A percentile compares a stretch with the other conserved stretches of the same genome.
Evolutionary conservation across 108 stramenopile genomes (phyloP).

Genomic region (Aurantiochytrium sp.): DNA sequence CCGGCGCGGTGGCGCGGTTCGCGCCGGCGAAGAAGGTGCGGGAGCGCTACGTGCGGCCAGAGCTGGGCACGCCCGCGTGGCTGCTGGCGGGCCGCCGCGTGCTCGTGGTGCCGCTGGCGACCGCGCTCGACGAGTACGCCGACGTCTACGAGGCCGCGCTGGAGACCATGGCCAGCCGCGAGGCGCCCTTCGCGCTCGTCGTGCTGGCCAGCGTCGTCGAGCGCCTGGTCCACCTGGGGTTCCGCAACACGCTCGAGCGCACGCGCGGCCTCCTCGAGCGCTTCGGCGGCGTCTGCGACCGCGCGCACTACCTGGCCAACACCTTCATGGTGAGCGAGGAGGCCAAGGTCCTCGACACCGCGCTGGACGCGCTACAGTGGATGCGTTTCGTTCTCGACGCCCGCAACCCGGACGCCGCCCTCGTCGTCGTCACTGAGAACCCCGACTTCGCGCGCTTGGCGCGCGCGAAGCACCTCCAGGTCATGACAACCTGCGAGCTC

Average conservation of each 20-base stretch:
- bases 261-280: not conserved
- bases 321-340: not conserved
- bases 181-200: slow-evolving; percentile 30
- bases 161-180: slow-evolving; percentile 71
- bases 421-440: slow-evolving; percentile 15
- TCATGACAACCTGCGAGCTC: not conserved
- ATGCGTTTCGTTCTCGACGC: not conserved
- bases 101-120: not conserved
- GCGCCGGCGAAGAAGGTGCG: not conserved
- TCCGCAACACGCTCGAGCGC: not conserved
- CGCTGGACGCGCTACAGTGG: not conserved
- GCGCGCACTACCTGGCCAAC: not conserved
- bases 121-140: slow-evolving; percentile 32
- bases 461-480: not conserved
- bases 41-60: not conserved
- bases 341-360: not conserved
- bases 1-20: not conserved
- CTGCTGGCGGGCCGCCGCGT: slow-evolving; percentile 54
- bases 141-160: slow-evolving; percentile 73
- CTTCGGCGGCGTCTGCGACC: not conserved
- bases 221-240: not conserved
- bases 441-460: not conserved
- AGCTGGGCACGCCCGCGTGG: not conserved
- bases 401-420: not conserved
- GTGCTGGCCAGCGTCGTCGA: not conserved